phyloP scores from a whole-genome alignment of 106 monocot species.

The Dioscorea dumetorum region DNA sequence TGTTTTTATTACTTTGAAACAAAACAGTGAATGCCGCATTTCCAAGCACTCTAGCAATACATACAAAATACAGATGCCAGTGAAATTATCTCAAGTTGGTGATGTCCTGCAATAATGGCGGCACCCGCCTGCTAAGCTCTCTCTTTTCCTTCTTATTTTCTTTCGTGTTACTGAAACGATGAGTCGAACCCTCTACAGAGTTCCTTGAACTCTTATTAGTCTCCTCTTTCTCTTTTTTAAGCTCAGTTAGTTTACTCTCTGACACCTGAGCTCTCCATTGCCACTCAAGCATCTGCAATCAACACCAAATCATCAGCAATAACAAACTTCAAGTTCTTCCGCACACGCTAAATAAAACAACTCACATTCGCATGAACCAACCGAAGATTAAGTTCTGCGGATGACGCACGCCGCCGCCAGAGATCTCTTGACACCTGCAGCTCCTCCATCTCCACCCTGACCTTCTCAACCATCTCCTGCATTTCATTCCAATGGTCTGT shows the following conservation, averaged over 20 bases:
- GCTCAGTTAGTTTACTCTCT: constrained; percentile 29
- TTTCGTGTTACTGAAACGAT: not conserved
- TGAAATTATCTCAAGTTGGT: constrained; percentile 14
- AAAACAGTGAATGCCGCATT: too few species aligned
- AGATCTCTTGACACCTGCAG: constrained; percentile 59
- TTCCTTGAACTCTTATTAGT: constrained; percentile 10
- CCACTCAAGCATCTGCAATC: constrained; percentile 59
- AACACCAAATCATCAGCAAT: not conserved
- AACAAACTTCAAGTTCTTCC: too few species aligned
- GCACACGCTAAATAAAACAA: not conserved
- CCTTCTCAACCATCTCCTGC: constrained; percentile 65
- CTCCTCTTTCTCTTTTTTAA: constrained; percentile 20
- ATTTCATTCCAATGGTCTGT: constrained; percentile 74
- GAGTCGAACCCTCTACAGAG: constrained; percentile 3
- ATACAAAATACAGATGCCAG: too few species aligned
- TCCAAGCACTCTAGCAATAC: too few species aligned
- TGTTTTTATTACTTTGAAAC: too few species aligned
- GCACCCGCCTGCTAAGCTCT: constrained; percentile 12
- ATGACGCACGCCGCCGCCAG: constrained; percentile 59
- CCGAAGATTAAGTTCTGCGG: constrained; percentile 42
- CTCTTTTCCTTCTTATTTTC: constrained; percentile 43
- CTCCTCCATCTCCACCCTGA: constrained; percentile 72
- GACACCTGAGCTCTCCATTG: constrained; percentile 36
- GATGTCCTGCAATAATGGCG: constrained; percentile 32
- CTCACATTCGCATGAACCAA: constrained; percentile 40